These are phyloP conservation scores for Chlorella vulgaris DNA, from an alignment of 139 green algal species.

Conservation along the genomic window DNA sequence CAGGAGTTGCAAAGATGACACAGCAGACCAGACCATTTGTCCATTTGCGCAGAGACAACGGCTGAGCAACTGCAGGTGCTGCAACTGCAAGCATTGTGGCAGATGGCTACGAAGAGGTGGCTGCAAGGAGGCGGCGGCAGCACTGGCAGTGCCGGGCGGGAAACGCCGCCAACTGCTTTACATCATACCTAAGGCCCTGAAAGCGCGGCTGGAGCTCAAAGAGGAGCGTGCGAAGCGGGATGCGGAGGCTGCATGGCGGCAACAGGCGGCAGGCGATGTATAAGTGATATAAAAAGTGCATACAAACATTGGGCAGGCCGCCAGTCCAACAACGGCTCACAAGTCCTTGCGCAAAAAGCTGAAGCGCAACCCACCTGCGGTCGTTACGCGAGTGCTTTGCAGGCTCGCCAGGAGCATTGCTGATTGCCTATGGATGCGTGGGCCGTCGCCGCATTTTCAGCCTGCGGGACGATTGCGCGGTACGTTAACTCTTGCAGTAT, in stretches of 20 bases:
- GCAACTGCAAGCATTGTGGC: no score
- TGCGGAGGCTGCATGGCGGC: conserved; percentile 19
- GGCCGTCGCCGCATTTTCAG: no score
- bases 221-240: conserved; percentile 1
- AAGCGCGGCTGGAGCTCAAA: not conserved
- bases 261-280: not conserved
- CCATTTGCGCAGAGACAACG: no score
- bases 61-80: no score
- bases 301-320: not conserved
- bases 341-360: not conserved
- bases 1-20: not conserved
- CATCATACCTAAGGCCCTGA: conserved; percentile 8
- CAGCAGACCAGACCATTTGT: no score
- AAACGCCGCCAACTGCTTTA: not conserved
- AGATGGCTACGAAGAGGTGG: no score
- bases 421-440: no score
- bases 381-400: not conserved
- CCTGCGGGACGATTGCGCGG: no score
- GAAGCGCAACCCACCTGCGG: conserved; percentile 1
- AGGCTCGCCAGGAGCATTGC: conserved; percentile 28
- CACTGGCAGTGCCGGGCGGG: not conserved
- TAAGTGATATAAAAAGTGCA: not conserved
- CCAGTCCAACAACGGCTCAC: not conserved
- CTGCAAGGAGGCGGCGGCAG: not conserved
- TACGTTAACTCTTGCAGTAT: no score